Base-by-base conservation (phyloP, 208 protist species). In the Crithidia thermophila region DNA sequence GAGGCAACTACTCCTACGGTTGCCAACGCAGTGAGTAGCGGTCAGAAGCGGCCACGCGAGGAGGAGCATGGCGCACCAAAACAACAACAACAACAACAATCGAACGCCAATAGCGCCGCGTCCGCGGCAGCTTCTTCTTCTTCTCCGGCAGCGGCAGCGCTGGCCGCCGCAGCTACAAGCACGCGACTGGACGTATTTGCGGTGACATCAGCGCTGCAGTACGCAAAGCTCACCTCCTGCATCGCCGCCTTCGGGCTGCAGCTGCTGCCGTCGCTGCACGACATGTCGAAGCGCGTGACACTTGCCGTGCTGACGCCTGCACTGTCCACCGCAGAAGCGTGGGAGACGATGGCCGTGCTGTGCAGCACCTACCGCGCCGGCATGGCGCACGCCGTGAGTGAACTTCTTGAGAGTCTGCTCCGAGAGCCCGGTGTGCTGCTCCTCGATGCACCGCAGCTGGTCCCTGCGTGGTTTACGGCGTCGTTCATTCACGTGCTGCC, bases 291-390 rank as follows among this genome's bases (percentile, higher is more conserved):
- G 25, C 80, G 82, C 10, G 77, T 89, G 10, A 51, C 74, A n/a
- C 60, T 83, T 13, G 76, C 72, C 3, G 46, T 89, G 25, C 51
- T 74, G 25, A 83, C 81, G n/a, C 86, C 83, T 8, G 53, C 70
- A 3, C 27, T 85, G 11, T 75, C 78, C n/a, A 75, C 57, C 14
- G 36, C 68, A 11, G 80, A 85, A 43, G 61, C 61, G 16, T 92
- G 83, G 83, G 86, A 92, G 53, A 58, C 78, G 28, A 56, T 81
- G 28, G 86, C 83, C 30, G 9, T 80, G 62, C 71, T 92, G 33
- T 80, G 81, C 34, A 75, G 72, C 11, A 81, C 80, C 46, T 92
- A 82, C 72, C 61, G 71, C 34, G 80, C 78, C 6, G 86, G 86
- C 18, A 78, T 82, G 18, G 68, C 76, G 46, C 72, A 81, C 13